Percentiles rank a stretch among this genome's conserved stretches.
These are phyloP conservation scores for Collybia nuda DNA, from an alignment of 768 basidiomycete species.

Conservation along the genomic window DNA sequence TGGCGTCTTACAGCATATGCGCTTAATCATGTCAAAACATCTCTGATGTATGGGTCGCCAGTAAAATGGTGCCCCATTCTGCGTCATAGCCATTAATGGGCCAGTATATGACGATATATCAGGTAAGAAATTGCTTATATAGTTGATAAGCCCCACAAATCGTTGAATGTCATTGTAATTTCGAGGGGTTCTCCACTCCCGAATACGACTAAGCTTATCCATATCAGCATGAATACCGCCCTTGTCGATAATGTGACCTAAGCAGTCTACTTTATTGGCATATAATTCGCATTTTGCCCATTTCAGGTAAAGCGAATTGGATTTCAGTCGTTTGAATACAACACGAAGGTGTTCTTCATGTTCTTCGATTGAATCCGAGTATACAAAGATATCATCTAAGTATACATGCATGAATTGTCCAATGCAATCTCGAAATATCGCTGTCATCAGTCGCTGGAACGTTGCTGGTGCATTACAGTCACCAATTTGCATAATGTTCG, in stretches of 20 bases:
- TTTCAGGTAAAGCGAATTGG: slow-evolving; percentile 28
- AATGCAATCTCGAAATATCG: slow-evolving; percentile 36
- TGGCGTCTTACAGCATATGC: slow-evolving; percentile 16
- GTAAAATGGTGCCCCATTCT: slow-evolving; percentile 24
- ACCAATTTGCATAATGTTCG: slow-evolving; percentile 40
- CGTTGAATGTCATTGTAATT: slow-evolving; percentile 32
- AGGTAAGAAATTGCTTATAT: slow-evolving; percentile 34
- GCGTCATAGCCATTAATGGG: slow-evolving; percentile 25
- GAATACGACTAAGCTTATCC: slow-evolving; percentile 32
- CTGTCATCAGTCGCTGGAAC: slow-evolving; percentile 43
- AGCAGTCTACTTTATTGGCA: slow-evolving; percentile 26
- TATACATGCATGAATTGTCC: slow-evolving; percentile 40
- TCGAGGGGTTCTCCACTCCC: slow-evolving; percentile 30
- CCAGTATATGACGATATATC: slow-evolving; percentile 29
- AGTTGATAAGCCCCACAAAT: slow-evolving; percentile 40
- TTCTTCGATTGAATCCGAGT: slow-evolving; percentile 31
- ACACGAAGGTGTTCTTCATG: slow-evolving; percentile 30
- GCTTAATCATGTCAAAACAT: slow-evolving; percentile 22
- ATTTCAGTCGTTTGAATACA: slow-evolving; percentile 22
- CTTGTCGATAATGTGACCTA: slow-evolving; percentile 40
- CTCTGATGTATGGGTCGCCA: slow-evolving; percentile 23
- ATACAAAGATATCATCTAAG: slow-evolving; percentile 45
- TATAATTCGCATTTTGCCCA: slow-evolving; percentile 32
- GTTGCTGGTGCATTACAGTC: slow-evolving; percentile 46
- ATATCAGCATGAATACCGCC: slow-evolving; percentile 32